These are phyloP conservation scores for Lumnitzera littorea DNA, from an alignment of 345 rosid genomes.

Conservation along the genomic window DNA sequence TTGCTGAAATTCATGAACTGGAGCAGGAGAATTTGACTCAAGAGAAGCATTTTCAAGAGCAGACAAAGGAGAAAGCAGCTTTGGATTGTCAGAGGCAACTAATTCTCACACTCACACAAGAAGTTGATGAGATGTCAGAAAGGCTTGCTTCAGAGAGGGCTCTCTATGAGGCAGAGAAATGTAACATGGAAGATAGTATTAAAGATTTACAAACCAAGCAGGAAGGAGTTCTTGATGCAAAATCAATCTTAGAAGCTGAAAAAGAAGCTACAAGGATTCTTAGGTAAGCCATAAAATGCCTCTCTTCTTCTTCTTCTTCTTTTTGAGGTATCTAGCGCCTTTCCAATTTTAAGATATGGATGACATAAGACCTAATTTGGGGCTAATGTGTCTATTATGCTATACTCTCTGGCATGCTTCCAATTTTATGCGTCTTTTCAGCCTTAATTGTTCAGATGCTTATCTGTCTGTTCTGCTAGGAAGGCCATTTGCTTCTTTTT, in stretches of 20 bases:
- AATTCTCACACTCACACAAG: slow-evolving; percentile 46
- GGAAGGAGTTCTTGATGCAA: slow-evolving; percentile 50
- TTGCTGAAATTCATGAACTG: slow-evolving; percentile 32
- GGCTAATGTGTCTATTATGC: no score
- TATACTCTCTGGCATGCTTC: no score
- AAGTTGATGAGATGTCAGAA: slow-evolving; percentile 64
- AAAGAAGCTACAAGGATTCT: slow-evolving; percentile 72
- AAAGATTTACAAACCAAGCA: slow-evolving; percentile 38
- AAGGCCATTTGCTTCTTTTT: no score
- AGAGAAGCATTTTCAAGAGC: slow-evolving; percentile 34
- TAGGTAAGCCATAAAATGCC: slow-evolving; percentile 32
- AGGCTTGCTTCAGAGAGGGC: slow-evolving; percentile 59
- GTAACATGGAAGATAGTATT: slow-evolving; percentile 29
- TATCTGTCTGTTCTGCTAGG: no score
- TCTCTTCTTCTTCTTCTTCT: background rate
- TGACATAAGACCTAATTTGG: no score
- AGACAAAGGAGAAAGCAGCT: slow-evolving; percentile 68
- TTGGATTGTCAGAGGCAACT: slow-evolving; percentile 82
- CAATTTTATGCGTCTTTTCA: no score
- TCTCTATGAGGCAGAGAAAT: slow-evolving; percentile 33
- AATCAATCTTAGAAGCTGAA: slow-evolving; percentile 70
- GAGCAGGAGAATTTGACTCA: slow-evolving; percentile 49
- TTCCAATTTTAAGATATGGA: no score
- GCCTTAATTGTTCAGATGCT: no score
- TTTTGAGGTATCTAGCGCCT: background rate